A percentile compares a stretch with the other conserved stretches of the same genome.
These are phyloP conservation scores for Lolium multiflorum DNA, from an alignment of 176 grass and related monocot species.

Conservation along the genomic window DNA sequence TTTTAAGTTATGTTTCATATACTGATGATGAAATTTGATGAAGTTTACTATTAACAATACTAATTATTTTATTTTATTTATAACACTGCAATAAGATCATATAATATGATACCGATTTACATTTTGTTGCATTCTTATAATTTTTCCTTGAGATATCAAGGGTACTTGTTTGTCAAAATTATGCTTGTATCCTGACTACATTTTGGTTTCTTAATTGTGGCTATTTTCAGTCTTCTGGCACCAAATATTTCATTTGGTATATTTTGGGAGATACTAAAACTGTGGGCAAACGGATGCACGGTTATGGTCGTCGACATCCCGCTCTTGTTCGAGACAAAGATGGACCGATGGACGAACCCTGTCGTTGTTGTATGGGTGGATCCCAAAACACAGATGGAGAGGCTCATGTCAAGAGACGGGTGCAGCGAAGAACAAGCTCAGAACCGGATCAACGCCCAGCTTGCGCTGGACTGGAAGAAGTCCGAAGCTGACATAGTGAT, in stretches of 20 bases:
- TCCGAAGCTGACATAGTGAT: conserved; percentile 81
- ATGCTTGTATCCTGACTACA: not conserved
- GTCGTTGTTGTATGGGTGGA: conserved; percentile 90
- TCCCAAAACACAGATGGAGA: conserved; percentile 65
- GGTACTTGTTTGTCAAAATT: too few species aligned
- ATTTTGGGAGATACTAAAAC: conserved; percentile 78
- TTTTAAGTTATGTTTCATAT: not conserved
- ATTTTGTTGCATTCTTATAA: not conserved
- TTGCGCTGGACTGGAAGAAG: conserved; percentile 71
- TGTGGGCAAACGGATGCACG: conserved; percentile 78
- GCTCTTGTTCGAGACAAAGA: conserved; percentile 84
- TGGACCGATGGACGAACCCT: conserved; percentile 74
- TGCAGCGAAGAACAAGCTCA: conserved; percentile 74
- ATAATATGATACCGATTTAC: not conserved
- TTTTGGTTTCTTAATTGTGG: not conserved
- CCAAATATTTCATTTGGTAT: conserved; percentile 82
- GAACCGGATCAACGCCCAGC: conserved; percentile 73
- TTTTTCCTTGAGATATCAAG: not conserved
- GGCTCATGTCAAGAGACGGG: conserved; percentile 77
- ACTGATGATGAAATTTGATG: not conserved
- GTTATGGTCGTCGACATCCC: conserved; percentile 87
- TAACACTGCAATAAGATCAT: too few species aligned
- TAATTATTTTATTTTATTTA: too few species aligned
- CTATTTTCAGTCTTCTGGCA: conserved; percentile 71
- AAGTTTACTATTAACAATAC: not conserved